Evolutionary conservation across 176 grass and related monocot genomes (phyloP).

Genomic region (Zoysia pacifica): DNA sequence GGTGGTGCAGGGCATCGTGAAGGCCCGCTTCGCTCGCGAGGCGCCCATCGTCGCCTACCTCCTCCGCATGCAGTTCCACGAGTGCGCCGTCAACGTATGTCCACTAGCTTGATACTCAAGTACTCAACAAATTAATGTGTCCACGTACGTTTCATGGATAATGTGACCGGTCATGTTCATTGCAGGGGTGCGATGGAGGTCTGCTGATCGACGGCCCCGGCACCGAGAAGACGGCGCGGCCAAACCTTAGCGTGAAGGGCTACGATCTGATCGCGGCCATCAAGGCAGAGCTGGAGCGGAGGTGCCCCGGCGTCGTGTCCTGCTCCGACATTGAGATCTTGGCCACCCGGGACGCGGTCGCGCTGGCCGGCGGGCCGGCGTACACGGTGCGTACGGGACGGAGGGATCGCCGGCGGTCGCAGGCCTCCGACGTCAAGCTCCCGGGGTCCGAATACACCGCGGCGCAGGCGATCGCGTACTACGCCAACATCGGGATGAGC

Average conservation of each 20-base stretch:
- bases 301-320: slow-evolving; percentile 38
- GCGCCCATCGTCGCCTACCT: slow-evolving; percentile 37
- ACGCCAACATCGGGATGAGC: slow-evolving; percentile 21
- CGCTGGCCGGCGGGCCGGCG: slow-evolving; percentile 26
- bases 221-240: slow-evolving; percentile 49
- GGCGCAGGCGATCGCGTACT: slow-evolving; percentile 29
- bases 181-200: slow-evolving; percentile 53
- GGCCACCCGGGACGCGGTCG: slow-evolving; percentile 47
- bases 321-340: slow-evolving; percentile 48
- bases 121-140: background rate
- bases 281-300: slow-evolving; percentile 38
- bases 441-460: slow-evolving; percentile 29
- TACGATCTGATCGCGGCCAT: slow-evolving; percentile 45
- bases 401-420: slow-evolving; percentile 30
- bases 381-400: slow-evolving; percentile 52
- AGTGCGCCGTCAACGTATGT: slow-evolving; percentile 49
- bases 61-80: slow-evolving; percentile 63
- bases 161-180: background rate
- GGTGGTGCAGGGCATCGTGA: slow-evolving; percentile 27
- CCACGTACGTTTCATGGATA: background rate
- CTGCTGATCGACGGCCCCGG: slow-evolving; percentile 47
- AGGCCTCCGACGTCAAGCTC: slow-evolving; percentile 28
- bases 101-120: background rate
- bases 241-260: slow-evolving; percentile 50
- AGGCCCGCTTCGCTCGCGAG: background rate